phyloP scores from a whole-genome alignment of 805 yeast genomes.

The Ascoidea rubescens region DNA sequence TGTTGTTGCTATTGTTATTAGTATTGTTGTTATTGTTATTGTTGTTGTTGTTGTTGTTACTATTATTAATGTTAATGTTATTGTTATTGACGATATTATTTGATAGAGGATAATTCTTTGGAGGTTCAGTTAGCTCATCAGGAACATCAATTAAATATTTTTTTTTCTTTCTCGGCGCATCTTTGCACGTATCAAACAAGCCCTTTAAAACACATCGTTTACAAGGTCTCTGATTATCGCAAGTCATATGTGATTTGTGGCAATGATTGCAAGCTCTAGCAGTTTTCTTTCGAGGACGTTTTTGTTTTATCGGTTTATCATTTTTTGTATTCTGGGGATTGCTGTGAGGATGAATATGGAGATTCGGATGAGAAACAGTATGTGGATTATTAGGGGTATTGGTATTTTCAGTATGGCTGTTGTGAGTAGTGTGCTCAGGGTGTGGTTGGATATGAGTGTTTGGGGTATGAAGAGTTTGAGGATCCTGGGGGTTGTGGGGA shows the following conservation, averaged over 20 bases:
- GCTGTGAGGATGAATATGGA: not conserved
- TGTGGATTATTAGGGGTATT: not conserved
- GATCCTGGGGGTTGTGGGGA: not conserved
- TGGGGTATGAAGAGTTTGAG: not conserved
- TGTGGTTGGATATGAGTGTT: not conserved
- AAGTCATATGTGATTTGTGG: conserved; percentile 81
- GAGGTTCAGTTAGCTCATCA: conserved; percentile 14
- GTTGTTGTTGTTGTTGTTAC: not conserved
- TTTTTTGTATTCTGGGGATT: not conserved
- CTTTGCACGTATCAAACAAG: conserved; percentile 56
- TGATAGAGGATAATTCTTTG: conserved; percentile 3
- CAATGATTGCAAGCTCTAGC: conserved; percentile 85
- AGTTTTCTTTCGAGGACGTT: conserved; percentile 44
- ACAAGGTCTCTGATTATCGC: conserved; percentile 78
- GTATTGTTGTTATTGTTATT: not conserved
- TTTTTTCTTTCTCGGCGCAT: conserved; percentile 79
- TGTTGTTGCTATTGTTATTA: not conserved
- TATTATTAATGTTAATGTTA: not conserved
- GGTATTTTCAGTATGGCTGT: not conserved
- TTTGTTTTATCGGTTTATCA: no score
- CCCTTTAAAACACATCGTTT: conserved; percentile 63
- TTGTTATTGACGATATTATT: not conserved
- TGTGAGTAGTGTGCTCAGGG: not conserved
- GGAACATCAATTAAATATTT: conserved; percentile 64
- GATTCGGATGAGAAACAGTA: not conserved